Base-by-base conservation (phyloP, 139 green algal species). In the Chlorella sp. region DNA sequence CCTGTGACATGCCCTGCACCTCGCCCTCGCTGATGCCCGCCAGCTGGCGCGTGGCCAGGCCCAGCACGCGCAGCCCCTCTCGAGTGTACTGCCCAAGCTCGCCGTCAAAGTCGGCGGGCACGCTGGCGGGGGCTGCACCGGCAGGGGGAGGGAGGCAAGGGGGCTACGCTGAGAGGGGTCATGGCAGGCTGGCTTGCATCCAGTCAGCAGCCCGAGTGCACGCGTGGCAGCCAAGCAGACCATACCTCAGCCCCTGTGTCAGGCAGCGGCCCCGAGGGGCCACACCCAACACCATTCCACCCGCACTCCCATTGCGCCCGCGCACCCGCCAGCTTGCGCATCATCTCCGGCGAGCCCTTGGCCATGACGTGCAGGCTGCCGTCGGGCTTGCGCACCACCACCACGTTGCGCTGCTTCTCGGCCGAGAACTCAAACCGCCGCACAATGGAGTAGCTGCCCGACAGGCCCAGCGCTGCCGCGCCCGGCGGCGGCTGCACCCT, bases 11-110 rank as follows among this genome's bases (percentile, higher is more conserved):
- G 79, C 79, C 81, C 76, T 86, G 79, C 54, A 85, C 85, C 51
- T 89, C 76, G 41, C 88, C 82, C 58, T 83, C 88, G 46, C 88
- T 36, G 51, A 89, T 80, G 17, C 67, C 79, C 8, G 84, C 64
- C 73, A 99, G 88, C 40, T 76, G 28, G 32, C 90, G 92, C 51
- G 90, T 90, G 1, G 95, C 97, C 64, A 99, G 88, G 24, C 95
- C 94, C 48, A 99, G 96, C 36, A 99, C 95, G 43, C 96, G 93
- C 85, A 95, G 86, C 32, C 92, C 91, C 87, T 95, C 87, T 28
- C 88, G 84, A 26, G 92, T 95, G 85, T 91, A 89, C 62, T 84
- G 76, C 43, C 77, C 88, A 67, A 95, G 88, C 78, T 92, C 76
- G 5, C 3, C 46, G 51, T 95, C 92, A 89, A 95, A 95, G 78